Base-by-base conservation (phyloP, 177 flowering plant genomes). In the Tripterygium wilfordii region DNA sequence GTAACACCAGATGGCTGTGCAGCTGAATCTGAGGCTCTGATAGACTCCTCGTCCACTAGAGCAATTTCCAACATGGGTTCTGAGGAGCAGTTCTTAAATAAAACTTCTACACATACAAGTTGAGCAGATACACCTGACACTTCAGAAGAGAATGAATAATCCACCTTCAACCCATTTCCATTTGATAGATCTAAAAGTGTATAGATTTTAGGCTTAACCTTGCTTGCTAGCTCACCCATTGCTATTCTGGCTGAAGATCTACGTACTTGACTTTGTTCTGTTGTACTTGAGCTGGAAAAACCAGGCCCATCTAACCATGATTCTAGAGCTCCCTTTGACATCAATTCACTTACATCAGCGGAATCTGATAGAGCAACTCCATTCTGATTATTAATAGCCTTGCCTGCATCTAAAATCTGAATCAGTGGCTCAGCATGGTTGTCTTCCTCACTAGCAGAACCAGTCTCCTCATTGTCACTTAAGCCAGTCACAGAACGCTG, bases 111-210 rank as follows among this genome's bases (percentile, higher is more conserved):
- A 55, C 90, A 69, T 4, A 83, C 72, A 65, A 74, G 85, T 29
- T 62, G 51, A 5, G 72, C 63, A n/a, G 96, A 88, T 59, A 77
- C 46, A 57, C 58, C 70, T 53, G 98, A 85, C 48, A 63, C 50
- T 51, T 88, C 82, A 37, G 96, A 76, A 14, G 88, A 78, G 66
- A 85, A 91, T 40, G 75, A 64, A 68, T 85, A 91, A 25, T 74
- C 74, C 46, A 82, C 87, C 57, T 69, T 82, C 63, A 91, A 68
- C 42, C 98, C 98, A 70, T 76, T 82, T 48, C 94, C 94, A 70
- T 65, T 72, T 10, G 78, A 60, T 57, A 94, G 82, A 57, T 91
- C 87, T 41, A 88, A 63, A 25, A 91, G 88, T 22, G 56, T 52
- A 24, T 85, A 65, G 30, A 47, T 56, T 67, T 80, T 82, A 12